Percentiles rank a stretch among this genome's conserved stretches.
These are phyloP conservation scores for Xylaria sp. DNA, from an alignment of 2,329 filamentous ascomycete species.

Conservation along the genomic window DNA sequence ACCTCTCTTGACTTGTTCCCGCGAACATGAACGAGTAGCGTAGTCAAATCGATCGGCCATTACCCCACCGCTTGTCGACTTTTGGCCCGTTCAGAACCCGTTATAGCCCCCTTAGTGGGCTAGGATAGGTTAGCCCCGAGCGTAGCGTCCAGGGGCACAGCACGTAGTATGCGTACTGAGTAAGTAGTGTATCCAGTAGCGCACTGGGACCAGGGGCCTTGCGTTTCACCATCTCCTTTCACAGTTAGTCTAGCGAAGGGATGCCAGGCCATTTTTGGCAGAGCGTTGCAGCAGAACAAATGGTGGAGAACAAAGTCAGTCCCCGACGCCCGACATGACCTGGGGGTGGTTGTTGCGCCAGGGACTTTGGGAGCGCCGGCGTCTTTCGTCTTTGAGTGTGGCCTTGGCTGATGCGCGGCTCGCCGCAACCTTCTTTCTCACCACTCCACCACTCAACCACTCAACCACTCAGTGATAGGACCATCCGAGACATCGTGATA, in stretches of 20 bases:
- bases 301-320: slow-evolving; percentile 9
- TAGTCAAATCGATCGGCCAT: not conserved
- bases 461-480: slow-evolving; percentile 3
- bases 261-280: slow-evolving; percentile 24
- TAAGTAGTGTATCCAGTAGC: not conserved
- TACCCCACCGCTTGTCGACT: not conserved
- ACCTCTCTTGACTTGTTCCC: not conserved
- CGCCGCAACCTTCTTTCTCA: slow-evolving; percentile 5
- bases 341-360: not conserved
- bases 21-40: not conserved
- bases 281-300: slow-evolving; percentile 15
- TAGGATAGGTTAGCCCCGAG: not conserved
- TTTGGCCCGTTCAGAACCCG: not conserved
- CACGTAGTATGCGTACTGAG: not conserved
- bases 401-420: slow-evolving; percentile 18
- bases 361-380: not conserved
- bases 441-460: too few relatives aligned
- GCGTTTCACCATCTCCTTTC: slow-evolving; percentile 35
- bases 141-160: slow-evolving; percentile 4
- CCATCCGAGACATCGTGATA: slow-evolving; percentile 16
- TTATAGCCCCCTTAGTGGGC: not conserved
- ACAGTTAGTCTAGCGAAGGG: slow-evolving; percentile 22
- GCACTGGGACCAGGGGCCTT: slow-evolving; percentile 18
- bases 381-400: slow-evolving; percentile 13
- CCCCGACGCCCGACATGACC: not conserved